These are phyloP conservation scores for Veloboletus limbatus DNA, from an alignment of 1,284 basidiomycete genomes.

Conservation along the genomic window DNA sequence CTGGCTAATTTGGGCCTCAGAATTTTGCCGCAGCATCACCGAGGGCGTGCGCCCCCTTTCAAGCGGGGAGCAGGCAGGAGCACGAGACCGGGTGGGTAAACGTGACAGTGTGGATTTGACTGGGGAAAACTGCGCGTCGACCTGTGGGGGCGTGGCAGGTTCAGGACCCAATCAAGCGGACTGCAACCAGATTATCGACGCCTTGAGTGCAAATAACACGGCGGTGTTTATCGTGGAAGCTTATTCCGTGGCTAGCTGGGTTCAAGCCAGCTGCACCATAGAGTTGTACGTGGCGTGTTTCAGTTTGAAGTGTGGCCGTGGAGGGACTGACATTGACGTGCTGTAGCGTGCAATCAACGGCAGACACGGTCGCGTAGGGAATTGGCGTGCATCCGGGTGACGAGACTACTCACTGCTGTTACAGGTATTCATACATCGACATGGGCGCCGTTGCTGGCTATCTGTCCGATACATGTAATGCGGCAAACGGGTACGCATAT, in stretches of 20 bases:
- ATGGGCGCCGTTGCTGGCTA: neutral
- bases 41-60: neutral
- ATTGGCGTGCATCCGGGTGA: neutral
- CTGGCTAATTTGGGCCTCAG: neutral
- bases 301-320: neutral
- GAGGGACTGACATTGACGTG: neutral
- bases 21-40: neutral
- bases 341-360: constrained; percentile 8
- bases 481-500: neutral
- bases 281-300: constrained; percentile 2
- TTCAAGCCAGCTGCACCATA: constrained; percentile 8
- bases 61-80: neutral
- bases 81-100: neutral
- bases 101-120: constrained; percentile 4
- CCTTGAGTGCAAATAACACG: neutral
- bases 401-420: neutral
- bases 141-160: constrained; percentile 2
- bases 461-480: neutral
- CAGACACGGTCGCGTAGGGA: constrained; percentile 10
- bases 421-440: constrained; percentile 9
- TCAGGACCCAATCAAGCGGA: constrained; percentile 11
- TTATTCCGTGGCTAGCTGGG: constrained; percentile 9
- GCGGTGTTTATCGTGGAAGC: constrained; percentile 1
- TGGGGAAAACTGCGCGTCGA: neutral
- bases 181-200: constrained; percentile 8